phyloP scores from a whole-genome alignment of 768 basidiomycete genomes.

The Calocera viscosa region DNA sequence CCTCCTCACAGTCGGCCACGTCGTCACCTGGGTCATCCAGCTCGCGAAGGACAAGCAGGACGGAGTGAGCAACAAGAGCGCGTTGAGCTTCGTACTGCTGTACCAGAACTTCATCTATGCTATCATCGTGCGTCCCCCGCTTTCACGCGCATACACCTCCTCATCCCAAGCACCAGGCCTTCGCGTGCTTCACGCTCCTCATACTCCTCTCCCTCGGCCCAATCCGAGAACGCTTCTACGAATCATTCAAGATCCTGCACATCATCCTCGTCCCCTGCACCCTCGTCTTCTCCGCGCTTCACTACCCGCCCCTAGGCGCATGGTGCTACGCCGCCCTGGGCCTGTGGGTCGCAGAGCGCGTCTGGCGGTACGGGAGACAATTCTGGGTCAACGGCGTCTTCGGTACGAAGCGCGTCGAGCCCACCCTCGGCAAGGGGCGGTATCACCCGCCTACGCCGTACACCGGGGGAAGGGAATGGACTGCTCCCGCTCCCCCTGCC shows the following conservation, averaged over 20 bases:
- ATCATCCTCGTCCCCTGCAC: conserved; percentile 50
- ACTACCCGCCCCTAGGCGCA: conserved; percentile 52
- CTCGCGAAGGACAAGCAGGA: conserved; percentile 40
- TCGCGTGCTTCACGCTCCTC: conserved; percentile 41
- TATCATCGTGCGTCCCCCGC: conserved; percentile 29
- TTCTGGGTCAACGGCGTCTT: conserved; percentile 48
- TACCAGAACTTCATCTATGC: conserved; percentile 54
- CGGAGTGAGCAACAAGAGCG: conserved; percentile 24
- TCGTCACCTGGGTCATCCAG: conserved; percentile 57
- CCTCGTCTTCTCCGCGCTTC: conserved; percentile 47
- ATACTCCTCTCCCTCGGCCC: conserved; percentile 40
- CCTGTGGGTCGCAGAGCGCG: conserved; percentile 52
- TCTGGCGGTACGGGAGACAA: conserved; percentile 44
- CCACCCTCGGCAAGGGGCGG: background rate
- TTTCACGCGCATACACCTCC: background rate
- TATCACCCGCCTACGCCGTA: background rate
- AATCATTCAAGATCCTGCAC: conserved; percentile 55
- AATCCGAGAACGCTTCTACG: conserved; percentile 43
- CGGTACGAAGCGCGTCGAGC: conserved; percentile 18
- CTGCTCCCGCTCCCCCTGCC: background rate
- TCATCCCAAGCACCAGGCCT: conserved; percentile 36
- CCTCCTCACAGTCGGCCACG: conserved; percentile 48
- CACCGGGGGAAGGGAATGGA: background rate
- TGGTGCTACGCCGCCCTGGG: conserved; percentile 56
- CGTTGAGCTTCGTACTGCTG: conserved; percentile 40